Conservation (phyloP, 495 filamentous ascomycete genomes). For the Tirmania nivea region DNA sequence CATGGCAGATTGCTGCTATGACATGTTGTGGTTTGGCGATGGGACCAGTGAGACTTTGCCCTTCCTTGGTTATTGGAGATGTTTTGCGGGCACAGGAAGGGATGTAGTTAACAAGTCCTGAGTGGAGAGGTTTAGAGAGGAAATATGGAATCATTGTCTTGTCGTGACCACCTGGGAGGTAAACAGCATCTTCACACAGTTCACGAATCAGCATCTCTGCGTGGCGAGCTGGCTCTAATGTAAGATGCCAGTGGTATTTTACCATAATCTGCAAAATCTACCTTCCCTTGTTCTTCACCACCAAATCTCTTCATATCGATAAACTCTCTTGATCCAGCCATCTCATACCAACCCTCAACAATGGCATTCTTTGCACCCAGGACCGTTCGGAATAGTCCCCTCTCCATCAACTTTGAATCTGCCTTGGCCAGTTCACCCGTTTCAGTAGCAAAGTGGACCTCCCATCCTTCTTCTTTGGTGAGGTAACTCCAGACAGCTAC, state of each 20-base stretch:
- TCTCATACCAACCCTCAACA: conserved; percentile 4
- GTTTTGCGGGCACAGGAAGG: neutral
- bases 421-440: conserved; percentile 6
- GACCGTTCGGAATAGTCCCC: conserved; percentile 3
- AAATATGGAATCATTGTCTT: conserved; percentile 14
- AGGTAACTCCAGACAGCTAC: conserved; percentile 5
- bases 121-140: conserved; percentile 8
- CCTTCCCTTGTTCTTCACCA: conserved; percentile 2
- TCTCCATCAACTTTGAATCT: conserved; percentile 3
- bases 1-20: conserved; percentile 12
- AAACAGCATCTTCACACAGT: conserved; percentile 2
- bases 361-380: conserved; percentile 4
- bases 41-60: neutral
- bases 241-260: neutral
- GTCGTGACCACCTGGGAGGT: conserved; percentile 11
- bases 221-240: too few relatives aligned
- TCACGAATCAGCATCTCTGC: too few relatives aligned
- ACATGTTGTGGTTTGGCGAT: conserved; percentile 3
- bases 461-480: conserved; percentile 6
- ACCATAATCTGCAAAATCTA: conserved; percentile 10
- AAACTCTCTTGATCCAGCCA: conserved; percentile 6
- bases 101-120: neutral
- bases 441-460: conserved; percentile 8
- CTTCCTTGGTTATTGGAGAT: too few relatives aligned
- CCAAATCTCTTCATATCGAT: conserved; percentile 3